A percentile compares a stretch with the other conserved stretches of the same genome.
phyloP scores from a whole-genome alignment of 352 stramenopile genomes.

The Blastocystis sp. region DNA sequence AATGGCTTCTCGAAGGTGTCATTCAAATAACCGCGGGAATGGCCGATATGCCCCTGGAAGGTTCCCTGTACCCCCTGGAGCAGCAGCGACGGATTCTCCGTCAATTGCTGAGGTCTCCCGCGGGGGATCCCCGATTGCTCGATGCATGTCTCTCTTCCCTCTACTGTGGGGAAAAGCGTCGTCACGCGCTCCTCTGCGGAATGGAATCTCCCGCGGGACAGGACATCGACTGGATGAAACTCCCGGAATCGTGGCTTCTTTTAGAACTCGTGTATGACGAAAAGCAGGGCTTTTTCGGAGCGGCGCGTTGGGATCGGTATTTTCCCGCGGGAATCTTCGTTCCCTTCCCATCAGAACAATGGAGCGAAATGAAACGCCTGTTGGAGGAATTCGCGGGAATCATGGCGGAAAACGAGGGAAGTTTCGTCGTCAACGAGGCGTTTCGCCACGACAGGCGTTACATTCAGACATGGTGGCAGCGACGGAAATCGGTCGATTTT shows the following conservation, averaged over 20 bases:
- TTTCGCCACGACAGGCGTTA: not conserved
- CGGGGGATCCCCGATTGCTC: no score
- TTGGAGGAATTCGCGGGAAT: not conserved
- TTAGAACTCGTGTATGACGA: conserved; percentile 30
- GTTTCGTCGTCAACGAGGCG: not conserved
- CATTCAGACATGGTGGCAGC: conserved; percentile 5
- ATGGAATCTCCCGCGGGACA: not conserved
- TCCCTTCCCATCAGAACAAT: not conserved
- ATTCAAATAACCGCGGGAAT: no score
- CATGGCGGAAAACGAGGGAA: not conserved
- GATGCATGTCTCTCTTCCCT: no score
- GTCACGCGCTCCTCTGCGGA: no score
- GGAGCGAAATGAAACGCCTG: not conserved
- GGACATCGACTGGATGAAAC: not conserved
- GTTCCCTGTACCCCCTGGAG: no score
- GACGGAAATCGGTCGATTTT: not conserved
- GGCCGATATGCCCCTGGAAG: no score
- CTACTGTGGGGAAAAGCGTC: no score
- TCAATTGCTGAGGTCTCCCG: no score
- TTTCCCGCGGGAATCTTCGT: not conserved
- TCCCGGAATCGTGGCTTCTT: not conserved
- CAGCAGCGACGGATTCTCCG: no score
- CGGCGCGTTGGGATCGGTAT: not conserved
- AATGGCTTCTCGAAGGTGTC: no score
- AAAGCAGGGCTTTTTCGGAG: not conserved